Base-by-base conservation (phyloP, 1,139 yeast species). In the Yamadazyma diddensiae region DNA sequence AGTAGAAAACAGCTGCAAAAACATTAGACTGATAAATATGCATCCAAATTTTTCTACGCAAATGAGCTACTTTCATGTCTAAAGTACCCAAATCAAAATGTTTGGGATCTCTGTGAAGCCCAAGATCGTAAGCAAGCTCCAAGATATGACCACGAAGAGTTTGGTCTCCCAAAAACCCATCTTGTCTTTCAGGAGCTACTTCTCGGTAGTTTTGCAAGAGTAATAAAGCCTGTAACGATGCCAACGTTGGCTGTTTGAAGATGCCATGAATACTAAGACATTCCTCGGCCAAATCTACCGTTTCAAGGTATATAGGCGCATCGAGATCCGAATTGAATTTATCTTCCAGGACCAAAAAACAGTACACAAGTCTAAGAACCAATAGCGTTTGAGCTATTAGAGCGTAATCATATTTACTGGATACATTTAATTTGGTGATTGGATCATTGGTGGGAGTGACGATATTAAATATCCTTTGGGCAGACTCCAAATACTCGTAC, bases 41-140 rank as follows among this genome's bases (percentile, higher is more conserved):
- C 18, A 20, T 26, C 71, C 71, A 65, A 60, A 77, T 59, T 41
- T 74, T 76, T 43, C 82, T 59, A 52, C 71, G 62, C 15, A 68
- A 49, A 38, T 62, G 62, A 24, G 62, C 55, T 10, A 51, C 37
- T 24, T 53, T 47, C 26, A 53, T 50, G 38, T 50, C 55, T 4
- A 47, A 28, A 4, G 45, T 31, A 6, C 50, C 60, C 6, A 55
- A 55, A 10, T 34, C 32, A 22, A 60, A 59, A 13, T 42, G 55
- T n/a, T 42, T 47, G 2, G 73, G 76, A 35, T 76, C 81, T 29
- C 79, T 56, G 49, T 77, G 70, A 11, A 77, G 42, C 0, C 81
- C 81, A 25, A 75, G 53, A 0, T 75, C 57, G 28, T 63, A 59
- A 0, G 74, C 79, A 57, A 70, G 61, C 39, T 73, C 77, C 2